phyloP scores from a whole-genome alignment of 306 rosid species.

The Rosa rugosa region DNA sequence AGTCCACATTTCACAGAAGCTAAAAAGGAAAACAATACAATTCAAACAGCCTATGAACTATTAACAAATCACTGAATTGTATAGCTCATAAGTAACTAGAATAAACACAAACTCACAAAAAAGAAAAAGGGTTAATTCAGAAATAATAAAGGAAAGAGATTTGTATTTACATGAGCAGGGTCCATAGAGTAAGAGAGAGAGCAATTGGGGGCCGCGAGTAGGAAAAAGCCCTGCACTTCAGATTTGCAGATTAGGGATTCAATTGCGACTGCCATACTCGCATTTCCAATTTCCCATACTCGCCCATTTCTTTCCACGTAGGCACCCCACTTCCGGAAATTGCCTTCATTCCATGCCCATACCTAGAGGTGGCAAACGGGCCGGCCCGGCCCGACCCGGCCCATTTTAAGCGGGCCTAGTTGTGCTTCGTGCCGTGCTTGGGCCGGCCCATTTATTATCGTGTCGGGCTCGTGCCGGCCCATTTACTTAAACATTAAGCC shows the following conservation, averaged over 20 bases:
- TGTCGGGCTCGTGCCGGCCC: no score
- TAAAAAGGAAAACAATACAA: not conserved
- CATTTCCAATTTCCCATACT: not conserved
- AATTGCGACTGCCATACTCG: slow-evolving; percentile 16
- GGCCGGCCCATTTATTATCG: no score
- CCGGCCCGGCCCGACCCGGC: no score
- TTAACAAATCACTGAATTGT: not conserved
- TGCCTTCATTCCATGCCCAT: no score
- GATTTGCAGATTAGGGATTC: slow-evolving; percentile 11
- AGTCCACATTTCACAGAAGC: not conserved
- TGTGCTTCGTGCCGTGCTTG: no score
- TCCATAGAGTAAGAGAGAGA: not conserved
- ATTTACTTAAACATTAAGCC: no score
- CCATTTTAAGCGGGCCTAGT: no score
- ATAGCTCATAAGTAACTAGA: not conserved
- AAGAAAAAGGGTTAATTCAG: not conserved
- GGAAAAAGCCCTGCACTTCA: not conserved
- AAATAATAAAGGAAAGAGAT: not conserved
- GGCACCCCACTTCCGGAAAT: no score
- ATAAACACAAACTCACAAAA: not conserved
- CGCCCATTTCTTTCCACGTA: not conserved
- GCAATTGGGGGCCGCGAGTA: slow-evolving; percentile 17
- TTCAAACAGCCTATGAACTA: not conserved
- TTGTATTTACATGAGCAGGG: slow-evolving; percentile 1
- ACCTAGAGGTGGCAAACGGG: no score